Percentiles rank a stretch among this genome's conserved stretches.
These are phyloP conservation scores for Scolecobasidium constrictum DNA, from an alignment of 2,329 filamentous ascomycete genomes.

Conservation along the genomic window DNA sequence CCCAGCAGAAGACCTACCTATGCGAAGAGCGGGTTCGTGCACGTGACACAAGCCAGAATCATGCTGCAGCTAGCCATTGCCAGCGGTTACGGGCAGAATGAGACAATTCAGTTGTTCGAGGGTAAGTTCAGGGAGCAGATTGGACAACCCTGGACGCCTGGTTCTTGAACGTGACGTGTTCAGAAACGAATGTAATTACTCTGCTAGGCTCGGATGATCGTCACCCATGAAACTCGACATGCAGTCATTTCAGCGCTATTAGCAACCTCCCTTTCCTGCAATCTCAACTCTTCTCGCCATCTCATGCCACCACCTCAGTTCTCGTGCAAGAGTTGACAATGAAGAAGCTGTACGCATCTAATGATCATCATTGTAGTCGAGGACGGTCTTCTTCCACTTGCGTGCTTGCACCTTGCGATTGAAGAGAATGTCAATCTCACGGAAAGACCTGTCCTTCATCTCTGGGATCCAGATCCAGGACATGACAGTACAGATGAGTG, in stretches of 20 bases:
- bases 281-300: too few species aligned
- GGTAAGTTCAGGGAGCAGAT: constrained; percentile 17
- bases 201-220: too few species aligned
- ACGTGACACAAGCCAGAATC: constrained; percentile 18
- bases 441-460: constrained; percentile 68
- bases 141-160: background rate
- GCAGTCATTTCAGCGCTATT: too few species aligned
- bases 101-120: constrained; percentile 20
- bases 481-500: constrained; percentile 74
- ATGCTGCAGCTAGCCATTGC: constrained; percentile 21
- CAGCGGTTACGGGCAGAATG: constrained; percentile 18
- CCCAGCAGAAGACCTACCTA: constrained; percentile 13
- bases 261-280: too few species aligned
- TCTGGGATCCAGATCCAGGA: constrained; percentile 75
- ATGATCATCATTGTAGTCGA: constrained; percentile 26
- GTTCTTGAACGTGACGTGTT: background rate
- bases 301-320: too few species aligned
- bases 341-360: background rate
- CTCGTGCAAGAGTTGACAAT: too few species aligned
- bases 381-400: constrained; percentile 52
- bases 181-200: background rate
- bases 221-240: too few species aligned
- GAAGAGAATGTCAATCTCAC: constrained; percentile 77
- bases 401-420: constrained; percentile 60
- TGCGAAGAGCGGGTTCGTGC: constrained; percentile 17